A percentile compares a stretch with the other conserved stretches of the same genome.
Evolutionary conservation across 2,329 filamentous ascomycete genomes (phyloP).

Genomic region (Trichoderma endophyticum): DNA sequence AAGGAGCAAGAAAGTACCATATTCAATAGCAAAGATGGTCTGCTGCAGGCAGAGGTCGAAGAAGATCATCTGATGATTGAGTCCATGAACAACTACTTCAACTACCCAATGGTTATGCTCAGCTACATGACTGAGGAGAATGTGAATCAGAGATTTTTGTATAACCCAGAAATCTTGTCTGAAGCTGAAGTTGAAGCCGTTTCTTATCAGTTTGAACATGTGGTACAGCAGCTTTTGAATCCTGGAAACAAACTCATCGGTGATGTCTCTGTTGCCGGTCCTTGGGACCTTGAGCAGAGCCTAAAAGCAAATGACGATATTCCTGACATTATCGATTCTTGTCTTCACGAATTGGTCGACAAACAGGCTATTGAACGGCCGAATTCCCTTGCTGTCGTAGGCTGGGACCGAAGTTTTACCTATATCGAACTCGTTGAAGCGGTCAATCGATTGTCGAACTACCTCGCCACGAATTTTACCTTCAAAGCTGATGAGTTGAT

Average conservation of each 20-base stretch:
- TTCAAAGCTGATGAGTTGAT: constrained; percentile 19
- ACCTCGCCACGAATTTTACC: neutral
- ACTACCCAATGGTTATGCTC: constrained; percentile 20
- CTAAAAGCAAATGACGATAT: neutral
- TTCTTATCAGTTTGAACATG: constrained; percentile 19
- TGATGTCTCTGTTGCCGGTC: neutral
- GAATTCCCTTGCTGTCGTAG: constrained; percentile 4
- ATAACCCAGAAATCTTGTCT: constrained; percentile 14
- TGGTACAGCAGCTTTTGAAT: constrained; percentile 20
- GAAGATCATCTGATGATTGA: constrained; percentile 7
- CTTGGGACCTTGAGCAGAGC: constrained; percentile 13
- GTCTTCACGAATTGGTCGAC: constrained; percentile 16
- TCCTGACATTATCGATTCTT: constrained; percentile 11
- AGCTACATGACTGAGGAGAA: constrained; percentile 6
- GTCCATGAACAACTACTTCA: constrained; percentile 20
- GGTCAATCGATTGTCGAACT: neutral
- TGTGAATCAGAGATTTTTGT: constrained; percentile 11
- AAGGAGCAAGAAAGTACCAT: neutral
- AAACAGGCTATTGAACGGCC: constrained; percentile 7
- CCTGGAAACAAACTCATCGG: neutral
- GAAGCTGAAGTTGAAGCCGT: constrained; percentile 16
- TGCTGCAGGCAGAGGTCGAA: neutral
- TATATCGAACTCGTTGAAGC: constrained; percentile 1
- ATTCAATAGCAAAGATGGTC: neutral
- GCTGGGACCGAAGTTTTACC: constrained; percentile 19